These are phyloP conservation scores for Colletotrichum somersetense DNA, from an alignment of 2,329 filamentous ascomycete genomes.

Conservation along the genomic window DNA sequence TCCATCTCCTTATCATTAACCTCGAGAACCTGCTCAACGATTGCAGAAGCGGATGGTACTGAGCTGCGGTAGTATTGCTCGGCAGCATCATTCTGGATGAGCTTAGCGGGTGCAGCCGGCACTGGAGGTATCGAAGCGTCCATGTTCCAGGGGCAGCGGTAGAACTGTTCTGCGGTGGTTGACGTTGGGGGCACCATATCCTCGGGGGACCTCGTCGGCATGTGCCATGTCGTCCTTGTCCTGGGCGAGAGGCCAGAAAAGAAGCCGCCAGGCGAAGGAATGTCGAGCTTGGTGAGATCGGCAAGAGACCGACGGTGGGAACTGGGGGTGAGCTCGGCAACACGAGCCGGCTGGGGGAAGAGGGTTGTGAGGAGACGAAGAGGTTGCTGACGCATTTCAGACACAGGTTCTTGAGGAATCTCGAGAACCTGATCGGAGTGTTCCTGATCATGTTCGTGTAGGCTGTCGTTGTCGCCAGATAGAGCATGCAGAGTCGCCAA, in stretches of 20 bases:
- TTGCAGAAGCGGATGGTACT: conserved; percentile 50
- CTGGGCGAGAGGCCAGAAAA: conserved; percentile 86
- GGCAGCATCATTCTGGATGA: conserved; percentile 52
- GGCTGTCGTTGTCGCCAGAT: conserved; percentile 64
- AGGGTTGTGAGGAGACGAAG: conserved; percentile 63
- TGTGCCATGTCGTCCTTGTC: conserved; percentile 85
- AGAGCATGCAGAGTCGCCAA: conserved; percentile 84
- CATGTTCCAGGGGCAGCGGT: conserved; percentile 82
- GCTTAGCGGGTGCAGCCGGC: conserved; percentile 41
- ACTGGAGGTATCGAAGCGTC: conserved; percentile 54
- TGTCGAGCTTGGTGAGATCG: conserved; percentile 84
- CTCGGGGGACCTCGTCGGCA: conserved; percentile 66
- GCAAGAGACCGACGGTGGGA: conserved; percentile 71
- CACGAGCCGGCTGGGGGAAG: conserved; percentile 46
- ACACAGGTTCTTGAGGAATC: conserved; percentile 57
- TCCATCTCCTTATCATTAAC: conserved; percentile 62
- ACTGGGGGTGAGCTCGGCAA: conserved; percentile 51
- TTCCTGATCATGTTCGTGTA: conserved; percentile 73
- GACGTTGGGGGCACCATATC: conserved; percentile 79
- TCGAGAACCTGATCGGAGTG: conserved; percentile 63
- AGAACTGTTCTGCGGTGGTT: conserved; percentile 92
- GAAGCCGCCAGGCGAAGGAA: conserved; percentile 92
- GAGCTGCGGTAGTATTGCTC: conserved; percentile 56
- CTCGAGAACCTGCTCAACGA: conserved; percentile 78
- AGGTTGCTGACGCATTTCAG: conserved; percentile 67